Base-by-base conservation (phyloP, 2,329 filamentous ascomycete genomes). In the Venturia nashicola region DNA sequence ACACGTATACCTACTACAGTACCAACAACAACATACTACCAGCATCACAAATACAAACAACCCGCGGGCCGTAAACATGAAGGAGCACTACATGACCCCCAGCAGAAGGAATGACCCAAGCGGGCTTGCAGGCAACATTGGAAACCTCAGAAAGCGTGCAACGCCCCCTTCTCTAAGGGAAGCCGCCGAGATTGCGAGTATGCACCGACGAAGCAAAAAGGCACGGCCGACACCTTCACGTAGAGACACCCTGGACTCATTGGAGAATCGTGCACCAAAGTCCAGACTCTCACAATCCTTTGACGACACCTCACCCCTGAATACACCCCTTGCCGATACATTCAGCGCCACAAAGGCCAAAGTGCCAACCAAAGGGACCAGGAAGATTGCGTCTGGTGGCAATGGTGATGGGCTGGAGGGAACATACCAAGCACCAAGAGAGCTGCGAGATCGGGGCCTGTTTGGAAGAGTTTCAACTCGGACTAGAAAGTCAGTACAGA, bases 101-200 rank as follows among this genome's bases (percentile, higher is more conserved):
- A 43, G 36, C 36, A 60, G 36, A 42, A 34, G 3, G 59, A 20
- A 16, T 14, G n/a, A 14, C 18, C 36, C 32, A 5, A n/a, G 16
- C 16, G 20, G 23, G 34, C 57, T 12, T 23, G 42, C 23, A 40
- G 18, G 36, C 36, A 40, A 61, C n/a, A 27, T 40, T n/a, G 16
- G 5, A 23, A 46, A 61, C 36, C 23, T 76, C 77, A 67, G 51
- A 5, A 79, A 82, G 69, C 80, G 81, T 65, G 78, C 79, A 20
- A 80, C 81, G 18, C 80, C 82, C 9, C 77, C 80, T 20, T 82
- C 82, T 9, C 78, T 83, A 65, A 76, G 78, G 42, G 83, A 85
- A 69, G 78, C 79, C 63, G 80, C 77, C 59, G 80, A 81, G 72
- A 73, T 77, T 64, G 78, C 75, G 48, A 77, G 76, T 66, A 68